Evolutionary conservation across 2,329 filamentous ascomycete genomes (phyloP), one percentile per base, ranked within the genome.

Genomic region (Aspergillus sp.): DNA sequence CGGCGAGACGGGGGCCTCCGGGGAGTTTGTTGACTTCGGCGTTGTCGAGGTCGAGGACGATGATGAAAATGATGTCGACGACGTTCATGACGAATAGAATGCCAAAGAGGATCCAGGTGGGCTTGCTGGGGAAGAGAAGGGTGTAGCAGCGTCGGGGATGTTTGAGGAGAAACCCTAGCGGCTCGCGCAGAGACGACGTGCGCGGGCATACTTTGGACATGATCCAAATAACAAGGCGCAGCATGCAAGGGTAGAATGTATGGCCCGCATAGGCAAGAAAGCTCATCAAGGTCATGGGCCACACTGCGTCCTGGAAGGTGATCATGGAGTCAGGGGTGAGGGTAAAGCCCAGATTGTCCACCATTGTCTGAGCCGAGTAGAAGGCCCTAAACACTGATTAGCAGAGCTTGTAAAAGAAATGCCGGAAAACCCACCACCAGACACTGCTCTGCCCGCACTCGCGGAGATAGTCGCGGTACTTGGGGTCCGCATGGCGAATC

Each of bases 141-240:
- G 84, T 87, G 64, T 85, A 88, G 63, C 84, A 87, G 14, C 86
- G 76, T 46, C 85, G 78, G 0, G 85, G 86, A 66, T 89, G 83
- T 51, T 87, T 80, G 8, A 89, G 80, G 1, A 88, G 74, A 61
- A 87, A 88, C 1, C 75, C 71, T 0, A 87, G 71, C 0, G 82
- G 33, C 66, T 66, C 45, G 70, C 69, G 3, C 73, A 77, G 3
- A 69, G 49, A 59, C 2, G 68, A 70, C 2, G 71, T 55, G 4
- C 74, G 67, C 0, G 81, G 79, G 0, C 76, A 67, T 3, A 80
- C 52, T 62, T 80, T 84, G 47, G 75, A 81, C 64, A 82, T 78
- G 6, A 68, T 70, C 84, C 84, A 89, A 39, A 89, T 80, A 8
- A 83, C 73, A 1, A 87, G 68, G 0, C 86, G 79, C 9, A 81